Conservation (phyloP, 345 rosid species). For the Brassica nigra region DNA sequence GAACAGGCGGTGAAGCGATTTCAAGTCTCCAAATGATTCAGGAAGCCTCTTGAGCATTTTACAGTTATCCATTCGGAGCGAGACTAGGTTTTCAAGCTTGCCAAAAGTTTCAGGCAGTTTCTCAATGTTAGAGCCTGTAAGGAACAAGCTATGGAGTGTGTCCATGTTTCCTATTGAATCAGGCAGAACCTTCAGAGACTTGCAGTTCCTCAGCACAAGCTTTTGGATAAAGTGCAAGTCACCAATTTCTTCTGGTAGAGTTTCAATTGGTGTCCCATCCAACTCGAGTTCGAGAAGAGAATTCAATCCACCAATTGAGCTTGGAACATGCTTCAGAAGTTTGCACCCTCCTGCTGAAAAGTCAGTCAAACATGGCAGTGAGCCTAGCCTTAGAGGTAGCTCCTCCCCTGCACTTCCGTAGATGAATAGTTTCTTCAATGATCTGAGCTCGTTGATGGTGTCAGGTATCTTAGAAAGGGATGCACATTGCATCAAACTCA, state of each 20-base stretch:
- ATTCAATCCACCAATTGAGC: slow-evolving; percentile 33
- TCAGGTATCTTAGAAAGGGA: slow-evolving; percentile 32
- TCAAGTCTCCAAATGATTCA: slow-evolving; percentile 34
- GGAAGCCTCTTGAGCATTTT: slow-evolving; percentile 34
- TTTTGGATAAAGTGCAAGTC: neutral
- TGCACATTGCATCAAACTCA: slow-evolving; percentile 14
- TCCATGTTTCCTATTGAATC: slow-evolving; percentile 26
- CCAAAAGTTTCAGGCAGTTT: slow-evolving; percentile 30
- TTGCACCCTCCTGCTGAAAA: slow-evolving; percentile 29
- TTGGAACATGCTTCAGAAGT: slow-evolving; percentile 16
- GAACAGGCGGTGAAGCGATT: slow-evolving; percentile 14
- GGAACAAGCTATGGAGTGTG: slow-evolving; percentile 16
- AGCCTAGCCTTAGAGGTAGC: slow-evolving; percentile 5
- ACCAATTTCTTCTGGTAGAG: slow-evolving; percentile 31
- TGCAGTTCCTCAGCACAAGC: slow-evolving; percentile 26
- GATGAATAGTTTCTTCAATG: slow-evolving; percentile 25
- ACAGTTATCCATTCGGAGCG: slow-evolving; percentile 22
- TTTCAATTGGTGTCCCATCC: slow-evolving; percentile 10
- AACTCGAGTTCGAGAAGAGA: slow-evolving; percentile 34
- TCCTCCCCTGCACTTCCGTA: slow-evolving; percentile 22
- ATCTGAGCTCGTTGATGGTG: slow-evolving; percentile 20
- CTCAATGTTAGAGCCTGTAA: slow-evolving; percentile 33
- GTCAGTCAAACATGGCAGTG: slow-evolving; percentile 24
- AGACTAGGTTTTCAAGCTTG: slow-evolving; percentile 22
- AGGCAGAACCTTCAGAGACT: slow-evolving; percentile 19